Base-by-base conservation (phyloP, 108 stramenopile genomes). In the Skeletonema costatum region DNA sequence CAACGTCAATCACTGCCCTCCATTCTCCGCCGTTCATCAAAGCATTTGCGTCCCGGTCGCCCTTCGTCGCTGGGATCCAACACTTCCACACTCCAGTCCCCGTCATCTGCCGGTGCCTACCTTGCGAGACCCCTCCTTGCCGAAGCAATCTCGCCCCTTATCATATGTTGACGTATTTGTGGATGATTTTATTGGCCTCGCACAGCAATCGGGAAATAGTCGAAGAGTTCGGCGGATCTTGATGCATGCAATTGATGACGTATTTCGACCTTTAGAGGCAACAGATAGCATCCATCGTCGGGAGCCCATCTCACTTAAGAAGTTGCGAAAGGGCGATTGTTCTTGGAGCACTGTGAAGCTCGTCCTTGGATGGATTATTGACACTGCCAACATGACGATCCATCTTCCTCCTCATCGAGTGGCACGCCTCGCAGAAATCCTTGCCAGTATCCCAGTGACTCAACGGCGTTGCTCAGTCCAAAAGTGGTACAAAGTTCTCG, bases 141-240 rank as follows among this genome's bases (percentile, higher is more conserved):
- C 17, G 33, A n/a, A n/a, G n/a, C n/a, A n/a, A n/a, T n/a, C n/a
- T n/a, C n/a, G n/a, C n/a, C n/a, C n/a, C n/a, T n/a, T n/a, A n/a
- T n/a, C n/a, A n/a, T 74, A 81, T 29, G 68, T 59, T 3, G 86
- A 87, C 64, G 60, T 87, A 13, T 84, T 69, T 59, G 83, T 84
- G 12, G 86, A 87, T 60, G 83, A 87, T 61, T 81, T 77, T 42
- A 69, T 80, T n/a, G n/a, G n/a, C n/a, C 51, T 60, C 21, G 1
- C 64, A 0, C 86, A 87, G 71, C 64, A 39, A 39, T 5, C 32
- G 35, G n/a, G n/a, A n/a, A n/a, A n/a, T n/a, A n/a, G n/a, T n/a
- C n/a, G n/a, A n/a, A n/a, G n/a, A 2, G 42, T 71, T 4, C 31
- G 36, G 0, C 36, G 69, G 0, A 30, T 60, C 16, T 58, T 84